Base-by-base conservation (phyloP, 345 rosid species). In the Acer saccharum region DNA sequence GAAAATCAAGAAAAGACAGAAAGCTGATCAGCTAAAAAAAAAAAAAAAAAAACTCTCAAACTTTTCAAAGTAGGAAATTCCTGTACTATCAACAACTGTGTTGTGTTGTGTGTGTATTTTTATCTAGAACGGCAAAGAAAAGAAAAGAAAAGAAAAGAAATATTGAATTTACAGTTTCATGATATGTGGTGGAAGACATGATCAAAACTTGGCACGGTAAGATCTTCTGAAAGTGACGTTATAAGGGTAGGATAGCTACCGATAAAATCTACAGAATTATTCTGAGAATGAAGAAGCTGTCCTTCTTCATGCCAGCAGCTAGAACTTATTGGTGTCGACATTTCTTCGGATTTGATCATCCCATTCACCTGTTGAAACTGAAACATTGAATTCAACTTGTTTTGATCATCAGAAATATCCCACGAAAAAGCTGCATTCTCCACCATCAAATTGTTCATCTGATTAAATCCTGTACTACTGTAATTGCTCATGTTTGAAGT, bases 211-310 rank as follows among this genome's bases (percentile, higher is more conserved):
- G 77, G 80, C 65, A 44, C 87, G 58, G 90, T 79, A 85, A 85
- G 82, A 86, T 85, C 91, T 65, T 88, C 88, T 69, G 93, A 90
- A 8, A 88, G 81, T 21, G 87, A 90, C 63, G 89, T 81, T 77
- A 90, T 4, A 35, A 35, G 72, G 8, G 64, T 18, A 2, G 82
- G 91, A 81, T 76, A 88, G 86, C 86, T 86, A 84, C 79, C 58
- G 86, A 43, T 43, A 9, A 86, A 86, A 78, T 83, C 83, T 80
- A 78, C 84, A 57, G 87, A 80, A n/a, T 54, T 54, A 54, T 70
- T 69, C 52, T 82, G 86, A 68, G 74, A 16, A 14, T 83, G 84
- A 48, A 85, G 84, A 48, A 85, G 72, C 27, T 65, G 84, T 1
- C 76, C 84, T 82, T 76, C 78, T 14, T 78, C 80, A 27, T 80